Conservation (phyloP, 345 rosid species). For the Eucalyptus shirleyi region DNA sequence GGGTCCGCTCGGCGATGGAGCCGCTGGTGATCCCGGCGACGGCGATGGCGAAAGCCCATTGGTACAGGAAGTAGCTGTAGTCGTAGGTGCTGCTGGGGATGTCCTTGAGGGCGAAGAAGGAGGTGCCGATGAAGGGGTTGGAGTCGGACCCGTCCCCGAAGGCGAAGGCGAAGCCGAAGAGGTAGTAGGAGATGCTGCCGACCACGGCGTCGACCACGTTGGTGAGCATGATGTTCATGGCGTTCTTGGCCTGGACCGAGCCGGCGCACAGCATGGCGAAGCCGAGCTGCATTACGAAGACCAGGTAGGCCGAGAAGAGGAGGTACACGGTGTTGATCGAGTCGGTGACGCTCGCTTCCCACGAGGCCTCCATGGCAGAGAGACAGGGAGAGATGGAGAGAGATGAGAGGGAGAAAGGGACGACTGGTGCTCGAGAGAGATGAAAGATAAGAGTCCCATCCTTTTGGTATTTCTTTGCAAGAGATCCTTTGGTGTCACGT, state of each 20-base stretch:
- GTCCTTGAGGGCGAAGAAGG: constrained; percentile 33
- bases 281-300: constrained; percentile 62
- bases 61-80: constrained; percentile 47
- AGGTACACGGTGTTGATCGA: constrained; percentile 50
- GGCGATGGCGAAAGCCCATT: constrained; percentile 64
- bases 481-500: not conserved
- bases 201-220: constrained; percentile 67
- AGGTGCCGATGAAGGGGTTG: constrained; percentile 47
- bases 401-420: not conserved
- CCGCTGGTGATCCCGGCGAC: constrained; percentile 63
- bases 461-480: not conserved
- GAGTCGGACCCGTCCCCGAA: constrained; percentile 33
- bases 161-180: constrained; percentile 68
- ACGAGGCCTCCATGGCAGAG: constrained; percentile 22
- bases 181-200: constrained; percentile 54
- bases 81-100: constrained; percentile 26
- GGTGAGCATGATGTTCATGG: constrained; percentile 62
- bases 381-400: not conserved
- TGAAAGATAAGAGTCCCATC: not conserved
- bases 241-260: constrained; percentile 57
- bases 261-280: constrained; percentile 76
- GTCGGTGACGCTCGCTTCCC: constrained; percentile 43
- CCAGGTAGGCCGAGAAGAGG: constrained; percentile 53
- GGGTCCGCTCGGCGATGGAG: constrained; percentile 69
- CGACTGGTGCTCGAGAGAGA: not conserved